Evolutionary conservation across 2,329 filamentous ascomycete species (phyloP).

Genomic region (Bimuria novae-zelandiae): DNA sequence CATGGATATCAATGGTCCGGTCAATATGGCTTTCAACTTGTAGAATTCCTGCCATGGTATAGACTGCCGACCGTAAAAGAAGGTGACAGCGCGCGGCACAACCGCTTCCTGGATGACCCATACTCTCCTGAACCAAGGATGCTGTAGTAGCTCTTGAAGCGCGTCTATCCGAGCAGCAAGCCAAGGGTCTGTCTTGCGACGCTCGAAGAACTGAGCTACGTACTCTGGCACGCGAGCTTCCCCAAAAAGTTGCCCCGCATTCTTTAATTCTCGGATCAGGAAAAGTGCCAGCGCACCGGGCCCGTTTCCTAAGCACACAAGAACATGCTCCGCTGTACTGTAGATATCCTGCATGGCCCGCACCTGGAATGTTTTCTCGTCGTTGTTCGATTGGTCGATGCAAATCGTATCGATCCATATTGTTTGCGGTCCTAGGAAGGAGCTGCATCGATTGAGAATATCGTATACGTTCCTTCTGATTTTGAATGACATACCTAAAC

Average conservation of each 20-base stretch:
- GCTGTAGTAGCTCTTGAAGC: not conserved
- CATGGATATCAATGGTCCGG: not conserved
- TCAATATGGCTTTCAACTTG: not conserved
- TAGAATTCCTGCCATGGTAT: not conserved
- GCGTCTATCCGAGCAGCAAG: not conserved
- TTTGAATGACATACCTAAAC: not conserved
- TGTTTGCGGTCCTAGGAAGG: not conserved
- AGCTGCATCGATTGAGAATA: constrained; percentile 3
- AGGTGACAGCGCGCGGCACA: not conserved
- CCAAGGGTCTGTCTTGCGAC: not conserved
- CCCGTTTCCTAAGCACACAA: constrained; percentile 12
- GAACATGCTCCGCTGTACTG: not conserved
- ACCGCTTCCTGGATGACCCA: constrained; percentile 2
- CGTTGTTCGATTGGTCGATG: constrained; percentile 10
- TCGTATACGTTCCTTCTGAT: constrained; percentile 2
- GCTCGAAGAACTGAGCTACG: not conserved
- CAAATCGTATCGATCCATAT: constrained; percentile 18
- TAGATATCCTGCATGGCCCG: constrained; percentile 14
- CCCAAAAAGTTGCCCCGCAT: not conserved
- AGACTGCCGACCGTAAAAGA: constrained; percentile 2
- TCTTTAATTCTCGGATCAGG: not conserved
- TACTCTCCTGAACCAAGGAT: constrained; percentile 1
- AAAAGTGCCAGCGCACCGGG: not conserved
- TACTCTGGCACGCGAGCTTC: not conserved
- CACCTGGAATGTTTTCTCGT: constrained; percentile 13